Evolutionary conservation across 306 rosid species (phyloP).

Genomic region (Castanea mollissima): DNA sequence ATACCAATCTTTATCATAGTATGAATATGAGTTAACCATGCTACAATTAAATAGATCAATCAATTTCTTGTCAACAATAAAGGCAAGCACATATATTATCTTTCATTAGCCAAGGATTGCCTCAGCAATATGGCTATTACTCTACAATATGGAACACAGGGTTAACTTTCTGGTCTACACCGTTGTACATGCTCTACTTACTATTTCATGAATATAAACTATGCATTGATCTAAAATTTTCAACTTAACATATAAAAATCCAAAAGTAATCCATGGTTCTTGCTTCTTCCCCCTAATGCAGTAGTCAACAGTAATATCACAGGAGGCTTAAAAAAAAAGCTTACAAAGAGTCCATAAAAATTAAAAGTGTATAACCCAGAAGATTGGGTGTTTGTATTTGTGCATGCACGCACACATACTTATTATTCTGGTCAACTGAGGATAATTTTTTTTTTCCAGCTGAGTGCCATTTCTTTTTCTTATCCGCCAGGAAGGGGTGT

Average conservation of each 20-base stretch:
- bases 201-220: neutral
- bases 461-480: too few relatives aligned
- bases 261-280: neutral
- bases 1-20: neutral
- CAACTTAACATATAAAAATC: neutral
- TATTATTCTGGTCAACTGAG: neutral
- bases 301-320: neutral
- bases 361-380: neutral
- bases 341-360: neutral
- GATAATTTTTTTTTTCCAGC: neutral
- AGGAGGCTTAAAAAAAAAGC: neutral
- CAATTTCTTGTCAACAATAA: neutral
- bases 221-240: neutral
- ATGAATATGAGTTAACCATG: conserved; percentile 1
- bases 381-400: too few relatives aligned
- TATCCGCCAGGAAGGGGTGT: neutral
- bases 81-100: neutral
- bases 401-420: neutral
- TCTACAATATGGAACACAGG: neutral
- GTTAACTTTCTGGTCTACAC: neutral
- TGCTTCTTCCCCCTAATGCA: neutral
- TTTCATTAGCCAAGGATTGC: neutral
- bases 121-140: neutral
- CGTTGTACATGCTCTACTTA: neutral
- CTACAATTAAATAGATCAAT: neutral